Evolutionary conservation across 1,284 basidiomycete genomes (phyloP).

Genomic region (Cryptococcus hybrid): DNA sequence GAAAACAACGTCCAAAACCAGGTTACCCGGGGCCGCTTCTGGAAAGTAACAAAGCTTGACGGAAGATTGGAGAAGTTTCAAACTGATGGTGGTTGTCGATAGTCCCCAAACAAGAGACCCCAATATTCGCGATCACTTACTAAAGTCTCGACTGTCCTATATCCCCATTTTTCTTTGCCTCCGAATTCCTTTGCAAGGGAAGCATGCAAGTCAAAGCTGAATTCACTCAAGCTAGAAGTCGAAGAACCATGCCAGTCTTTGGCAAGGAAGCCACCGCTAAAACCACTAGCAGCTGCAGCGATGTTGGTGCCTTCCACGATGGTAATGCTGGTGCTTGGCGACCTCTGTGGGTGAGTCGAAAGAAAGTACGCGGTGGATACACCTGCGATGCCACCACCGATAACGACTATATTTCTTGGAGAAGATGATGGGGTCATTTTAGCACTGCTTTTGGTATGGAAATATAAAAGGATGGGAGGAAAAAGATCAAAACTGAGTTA

Average conservation of each 20-base stretch:
- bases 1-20: no score
- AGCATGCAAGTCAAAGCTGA: slow-evolving; percentile 78
- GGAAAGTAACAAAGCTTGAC: neutral
- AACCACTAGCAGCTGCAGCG: slow-evolving; percentile 71
- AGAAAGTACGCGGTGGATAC: slow-evolving; percentile 65
- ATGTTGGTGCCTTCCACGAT: slow-evolving; percentile 72
- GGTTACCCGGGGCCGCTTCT: neutral
- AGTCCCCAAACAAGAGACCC: neutral
- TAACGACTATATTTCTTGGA: slow-evolving; percentile 38
- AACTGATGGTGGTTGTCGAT: no score
- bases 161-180: slow-evolving; percentile 77
- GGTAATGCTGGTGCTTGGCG: slow-evolving; percentile 54
- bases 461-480: neutral
- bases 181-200: slow-evolving; percentile 70
- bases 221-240: slow-evolving; percentile 59
- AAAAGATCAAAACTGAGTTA: no score
- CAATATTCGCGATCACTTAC: slow-evolving; percentile 20
- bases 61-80: neutral
- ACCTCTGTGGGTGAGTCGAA: slow-evolving; percentile 26
- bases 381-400: slow-evolving; percentile 73
- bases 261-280: slow-evolving; percentile 89
- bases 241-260: slow-evolving; percentile 64
- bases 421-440: neutral
- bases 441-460: neutral
- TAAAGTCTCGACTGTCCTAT: slow-evolving; percentile 62